A percentile compares a stretch with the other conserved stretches of the same genome.
Evolutionary conservation across 1,139 yeast genomes (phyloP).

Genomic region (Candida sanyaensis): DNA sequence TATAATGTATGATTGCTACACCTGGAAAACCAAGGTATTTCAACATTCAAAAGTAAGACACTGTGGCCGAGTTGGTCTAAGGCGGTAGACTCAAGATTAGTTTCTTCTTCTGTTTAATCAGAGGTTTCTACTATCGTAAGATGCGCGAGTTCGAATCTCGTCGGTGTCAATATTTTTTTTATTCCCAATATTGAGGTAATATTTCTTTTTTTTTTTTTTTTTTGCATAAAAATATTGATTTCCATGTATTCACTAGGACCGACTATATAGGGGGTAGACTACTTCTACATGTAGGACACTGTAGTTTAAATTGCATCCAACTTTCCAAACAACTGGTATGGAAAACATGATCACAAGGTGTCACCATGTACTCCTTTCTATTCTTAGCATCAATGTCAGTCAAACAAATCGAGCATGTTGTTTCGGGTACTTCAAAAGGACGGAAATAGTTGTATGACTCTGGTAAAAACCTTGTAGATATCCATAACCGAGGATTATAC

Average conservation of each 20-base stretch:
- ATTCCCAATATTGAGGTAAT: too few relatives aligned
- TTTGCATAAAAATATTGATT: too few relatives aligned
- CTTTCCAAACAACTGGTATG: constrained; percentile 83
- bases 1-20: too few relatives aligned
- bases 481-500: constrained; percentile 51
- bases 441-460: constrained; percentile 24
- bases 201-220: background rate
- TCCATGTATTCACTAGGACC: too few relatives aligned
- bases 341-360: constrained; percentile 91
- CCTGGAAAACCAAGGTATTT: too few relatives aligned
- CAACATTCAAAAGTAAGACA: background rate
- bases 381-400: constrained; percentile 51
- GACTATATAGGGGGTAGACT: constrained; percentile 67
- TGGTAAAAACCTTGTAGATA: constrained; percentile 15
- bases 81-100: constrained; percentile 4
- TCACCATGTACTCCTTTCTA: constrained; percentile 56
- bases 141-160: constrained; percentile 5
- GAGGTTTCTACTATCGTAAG: constrained; percentile 6
- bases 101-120: constrained; percentile 1
- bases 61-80: constrained; percentile 5
- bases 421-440: constrained; percentile 29
- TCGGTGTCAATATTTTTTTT: constrained; percentile 4
- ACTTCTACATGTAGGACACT: constrained; percentile 91
- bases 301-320: constrained; percentile 93
- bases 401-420: constrained; percentile 92